phyloP scores from a whole-genome alignment of 2,329 filamentous ascomycete species.

The Apiospora hydei region DNA sequence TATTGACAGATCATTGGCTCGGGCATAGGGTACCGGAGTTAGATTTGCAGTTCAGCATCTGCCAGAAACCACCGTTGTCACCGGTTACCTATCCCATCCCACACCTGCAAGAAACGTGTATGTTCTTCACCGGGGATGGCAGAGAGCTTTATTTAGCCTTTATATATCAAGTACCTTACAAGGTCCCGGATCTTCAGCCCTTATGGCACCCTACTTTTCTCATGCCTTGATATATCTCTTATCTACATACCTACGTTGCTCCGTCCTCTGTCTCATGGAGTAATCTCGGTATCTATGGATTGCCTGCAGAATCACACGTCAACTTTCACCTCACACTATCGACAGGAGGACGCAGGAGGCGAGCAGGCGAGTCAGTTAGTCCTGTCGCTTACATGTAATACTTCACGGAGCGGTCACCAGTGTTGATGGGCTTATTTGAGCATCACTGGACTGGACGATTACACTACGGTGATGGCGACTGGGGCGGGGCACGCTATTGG shows the following conservation, averaged over 20 bases:
- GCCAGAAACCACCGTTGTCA: not conserved
- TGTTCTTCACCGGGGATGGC: not conserved
- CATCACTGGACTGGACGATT: not conserved
- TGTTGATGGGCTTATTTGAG: not conserved
- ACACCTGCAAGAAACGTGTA: not conserved
- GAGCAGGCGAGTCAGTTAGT: constrained; percentile 11
- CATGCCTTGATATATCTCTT: not conserved
- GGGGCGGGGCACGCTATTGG: constrained; percentile 12
- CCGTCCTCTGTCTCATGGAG: not conserved
- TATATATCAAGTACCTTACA: not conserved
- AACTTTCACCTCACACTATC: not conserved
- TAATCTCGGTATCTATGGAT: not conserved
- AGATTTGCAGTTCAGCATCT: not conserved
- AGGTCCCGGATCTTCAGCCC: not conserved
- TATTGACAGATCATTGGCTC: not conserved
- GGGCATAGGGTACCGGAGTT: not conserved
- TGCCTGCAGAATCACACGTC: not conserved
- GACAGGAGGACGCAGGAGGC: not conserved
- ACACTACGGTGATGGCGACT: constrained; percentile 16
- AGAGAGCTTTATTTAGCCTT: constrained; percentile 4
- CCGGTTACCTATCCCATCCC: not conserved
- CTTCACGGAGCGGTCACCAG: constrained; percentile 1
- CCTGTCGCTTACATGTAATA: constrained; percentile 6
- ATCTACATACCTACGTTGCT: not conserved
- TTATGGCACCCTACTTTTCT: not conserved